These are phyloP conservation scores for Macrophomina tecta DNA, from an alignment of 2,329 filamentous ascomycete species.

Conservation along the genomic window DNA sequence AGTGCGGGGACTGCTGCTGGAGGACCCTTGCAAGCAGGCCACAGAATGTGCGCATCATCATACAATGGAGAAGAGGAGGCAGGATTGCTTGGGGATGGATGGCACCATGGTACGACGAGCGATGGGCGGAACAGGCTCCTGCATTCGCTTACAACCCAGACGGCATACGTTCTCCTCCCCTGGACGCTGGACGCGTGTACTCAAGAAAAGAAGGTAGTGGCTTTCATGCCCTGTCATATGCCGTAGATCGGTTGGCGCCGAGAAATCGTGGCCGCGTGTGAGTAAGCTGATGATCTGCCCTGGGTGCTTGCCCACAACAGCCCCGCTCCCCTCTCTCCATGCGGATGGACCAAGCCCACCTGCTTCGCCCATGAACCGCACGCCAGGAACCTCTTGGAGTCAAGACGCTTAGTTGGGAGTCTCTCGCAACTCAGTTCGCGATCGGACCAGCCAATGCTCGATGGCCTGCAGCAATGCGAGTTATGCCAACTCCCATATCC, in stretches of 20 bases:
- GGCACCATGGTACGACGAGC: not conserved
- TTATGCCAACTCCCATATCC: not conserved
- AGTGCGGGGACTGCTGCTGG: not conserved
- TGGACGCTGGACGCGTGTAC: not conserved
- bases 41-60: not conserved
- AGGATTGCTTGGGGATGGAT: not conserved
- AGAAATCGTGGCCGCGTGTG: constrained; percentile 1
- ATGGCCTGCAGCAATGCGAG: constrained; percentile 4
- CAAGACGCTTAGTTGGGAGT: not conserved
- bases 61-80: not conserved
- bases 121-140: not conserved
- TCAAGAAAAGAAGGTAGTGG: not conserved
- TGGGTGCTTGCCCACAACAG: not conserved
- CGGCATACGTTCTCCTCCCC: not conserved
- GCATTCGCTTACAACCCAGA: not conserved
- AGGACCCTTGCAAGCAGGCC: not conserved
- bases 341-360: not conserved
- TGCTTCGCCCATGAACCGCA: not conserved
- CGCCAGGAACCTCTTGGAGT: not conserved
- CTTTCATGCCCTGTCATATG: constrained; percentile 5
- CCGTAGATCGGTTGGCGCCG: constrained; percentile 16
- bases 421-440: not conserved
- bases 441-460: not conserved
- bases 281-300: not conserved
- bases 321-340: not conserved